Evolutionary conservation across 495 filamentous ascomycete species (phyloP).

Genomic region (Aspergillus avenaceus): DNA sequence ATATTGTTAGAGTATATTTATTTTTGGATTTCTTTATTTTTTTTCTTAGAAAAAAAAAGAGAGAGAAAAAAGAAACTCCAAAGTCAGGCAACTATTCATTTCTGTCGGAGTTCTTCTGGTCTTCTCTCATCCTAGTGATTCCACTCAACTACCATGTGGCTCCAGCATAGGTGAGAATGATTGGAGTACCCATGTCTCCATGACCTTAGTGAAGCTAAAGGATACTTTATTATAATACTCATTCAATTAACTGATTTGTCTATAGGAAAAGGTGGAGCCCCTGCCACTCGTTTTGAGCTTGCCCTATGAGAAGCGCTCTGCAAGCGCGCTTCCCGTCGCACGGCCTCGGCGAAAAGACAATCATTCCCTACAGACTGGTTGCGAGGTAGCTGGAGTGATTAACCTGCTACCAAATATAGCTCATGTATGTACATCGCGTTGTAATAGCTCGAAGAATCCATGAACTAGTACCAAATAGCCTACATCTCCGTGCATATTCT

Average conservation of each 20-base stretch:
- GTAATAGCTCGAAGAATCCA: not conserved
- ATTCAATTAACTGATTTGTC: constrained; percentile 14
- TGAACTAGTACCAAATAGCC: constrained; percentile 16
- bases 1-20: not conserved
- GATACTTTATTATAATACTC: not conserved
- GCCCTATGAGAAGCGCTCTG: constrained; percentile 29
- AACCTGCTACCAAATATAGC: constrained; percentile 23
- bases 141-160: constrained; percentile 14
- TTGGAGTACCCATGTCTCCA: constrained; percentile 6
- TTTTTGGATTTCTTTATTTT: no score
- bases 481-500: constrained; percentile 12
- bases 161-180: constrained; percentile 4
- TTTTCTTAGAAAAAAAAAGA: no score
- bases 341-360: constrained; percentile 1
- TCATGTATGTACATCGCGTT: not conserved
- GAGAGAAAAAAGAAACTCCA: no score
- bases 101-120: constrained; percentile 1
- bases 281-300: not conserved
- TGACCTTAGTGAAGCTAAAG: not conserved
- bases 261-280: constrained; percentile 8
- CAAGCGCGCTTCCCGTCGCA: constrained; percentile 35
- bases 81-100: not conserved
- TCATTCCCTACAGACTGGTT: not conserved
- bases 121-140: constrained; percentile 10
- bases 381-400: not conserved